Base-by-base conservation (phyloP, 2,329 filamentous ascomycete species). In the Metarhizium album region DNA sequence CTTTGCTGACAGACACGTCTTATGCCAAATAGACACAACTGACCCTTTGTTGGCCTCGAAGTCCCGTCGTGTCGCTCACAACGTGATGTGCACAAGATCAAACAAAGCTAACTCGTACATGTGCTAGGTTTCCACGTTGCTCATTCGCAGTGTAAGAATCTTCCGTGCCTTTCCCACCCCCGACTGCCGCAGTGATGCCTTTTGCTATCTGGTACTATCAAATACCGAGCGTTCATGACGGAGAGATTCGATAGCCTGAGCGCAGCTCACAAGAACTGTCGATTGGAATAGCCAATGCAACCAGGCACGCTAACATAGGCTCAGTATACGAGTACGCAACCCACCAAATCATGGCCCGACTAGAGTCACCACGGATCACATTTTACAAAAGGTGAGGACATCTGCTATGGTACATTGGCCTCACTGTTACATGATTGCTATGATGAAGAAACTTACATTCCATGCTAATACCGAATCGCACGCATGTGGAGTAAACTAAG, bases 391-490 rank as follows among this genome's bases (percentile, higher is more conserved):
- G 63, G 65, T 67, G 60, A 62, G 58, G 45, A 55, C 20, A 22
- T 4, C 16, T 35, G 11, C 4, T 5, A 22, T 20, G 16, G 16
- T 3, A 20, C 2, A 40, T 2, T 16, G 4, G 9, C 48, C 33
- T 29, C 13, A 14, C 23, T 20, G 13, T 48, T 3, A 42, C 13
- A 16, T 58, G 54, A 55, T 56, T 65, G 55, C 57, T 70, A 70
- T 86, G 84, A 87, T 87, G 82, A 79, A 64, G 74, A 72, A 78
- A 70, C 70, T 72, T 74, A 75, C 72, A 82, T 83, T 85, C 82
- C 80, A 85, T 87, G 83, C 83, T 87, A 86, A 86, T 80, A 71
- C 84, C 75, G 83, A 87, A 81, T 63, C 63, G 60, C 48, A 47
- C 59, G 61, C 63, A 79, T 82, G 79, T 85, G 78, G 80, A 86